These are phyloP conservation scores for Cardamine chenopodiifolia DNA, from an alignment of 345 rosid species.

Conservation along the genomic window DNA sequence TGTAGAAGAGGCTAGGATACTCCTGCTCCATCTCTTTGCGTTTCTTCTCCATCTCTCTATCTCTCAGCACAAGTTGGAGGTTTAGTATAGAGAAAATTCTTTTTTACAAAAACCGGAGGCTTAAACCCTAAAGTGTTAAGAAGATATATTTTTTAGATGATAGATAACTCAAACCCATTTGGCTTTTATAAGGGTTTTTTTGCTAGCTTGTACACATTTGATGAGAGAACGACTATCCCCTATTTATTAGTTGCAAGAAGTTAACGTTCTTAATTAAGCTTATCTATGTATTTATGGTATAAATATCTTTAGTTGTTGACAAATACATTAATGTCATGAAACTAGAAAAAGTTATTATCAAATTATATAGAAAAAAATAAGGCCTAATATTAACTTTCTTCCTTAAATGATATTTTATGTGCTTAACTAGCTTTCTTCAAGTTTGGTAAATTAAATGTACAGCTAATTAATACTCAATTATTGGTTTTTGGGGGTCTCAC, in stretches of 20 bases:
- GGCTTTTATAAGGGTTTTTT: slow-evolving; percentile 11
- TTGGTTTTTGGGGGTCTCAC: neutral
- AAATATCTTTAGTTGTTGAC: slow-evolving; percentile 13
- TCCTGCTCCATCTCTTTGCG: neutral
- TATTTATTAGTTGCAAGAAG: neutral
- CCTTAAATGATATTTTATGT: slow-evolving; percentile 12
- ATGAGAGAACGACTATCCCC: slow-evolving; percentile 10
- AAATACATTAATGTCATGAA: slow-evolving; percentile 11
- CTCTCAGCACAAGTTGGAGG: neutral
- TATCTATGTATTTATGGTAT: slow-evolving; percentile 23
- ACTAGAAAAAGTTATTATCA: neutral
- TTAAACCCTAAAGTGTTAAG: slow-evolving; percentile 19
- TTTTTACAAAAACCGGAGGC: neutral
- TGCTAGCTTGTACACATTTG: neutral
- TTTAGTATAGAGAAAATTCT: neutral
- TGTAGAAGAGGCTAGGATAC: neutral
- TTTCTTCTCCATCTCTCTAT: neutral
- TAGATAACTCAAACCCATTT: neutral
- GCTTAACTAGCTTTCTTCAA: slow-evolving; percentile 3
- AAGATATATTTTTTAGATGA: neutral
- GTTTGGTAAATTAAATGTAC: slow-evolving; percentile 18
- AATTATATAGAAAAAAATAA: slow-evolving; percentile 29
- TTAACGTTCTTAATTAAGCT: slow-evolving; percentile 15
- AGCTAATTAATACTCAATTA: slow-evolving; percentile 27
- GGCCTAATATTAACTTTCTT: slow-evolving; percentile 5